Evolutionary conservation across 2,329 filamentous ascomycete genomes (phyloP).

Genomic region (Fusarium sulawesiense): DNA sequence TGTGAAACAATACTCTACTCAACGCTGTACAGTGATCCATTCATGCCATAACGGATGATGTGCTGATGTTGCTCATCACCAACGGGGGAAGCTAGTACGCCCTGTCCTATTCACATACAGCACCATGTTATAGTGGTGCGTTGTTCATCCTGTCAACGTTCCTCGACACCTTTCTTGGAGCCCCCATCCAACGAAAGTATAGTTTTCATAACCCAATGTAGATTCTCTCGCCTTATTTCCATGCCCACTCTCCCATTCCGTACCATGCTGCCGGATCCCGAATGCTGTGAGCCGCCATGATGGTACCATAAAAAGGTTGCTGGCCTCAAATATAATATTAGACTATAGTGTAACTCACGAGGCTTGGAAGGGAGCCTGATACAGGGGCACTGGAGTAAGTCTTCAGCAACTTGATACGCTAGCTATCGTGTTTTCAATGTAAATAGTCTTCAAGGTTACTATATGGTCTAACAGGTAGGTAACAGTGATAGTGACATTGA

Average conservation of each 20-base stretch:
- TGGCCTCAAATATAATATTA: slow-evolving; percentile 7
- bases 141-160: background rate
- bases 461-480: background rate
- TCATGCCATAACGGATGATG: background rate
- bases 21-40: background rate
- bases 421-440: background rate
- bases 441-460: background rate
- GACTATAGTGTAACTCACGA: background rate
- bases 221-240: slow-evolving; percentile 13
- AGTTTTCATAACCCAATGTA: background rate
- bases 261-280: slow-evolving; percentile 22
- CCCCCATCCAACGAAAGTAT: background rate
- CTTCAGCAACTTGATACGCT: background rate
- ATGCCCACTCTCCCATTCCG: background rate
- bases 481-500: slow-evolving; percentile 2
- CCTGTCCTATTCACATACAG: background rate
- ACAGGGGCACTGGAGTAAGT: background rate
- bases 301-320: background rate
- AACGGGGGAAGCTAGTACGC: background rate
- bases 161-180: background rate
- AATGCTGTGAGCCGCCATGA: slow-evolving; percentile 7
- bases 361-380: background rate
- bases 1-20: background rate
- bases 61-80: background rate
- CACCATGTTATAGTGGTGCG: background rate